Evolutionary conservation across 805 yeast species (phyloP), one percentile per base, ranked within the genome.

Genomic region (Metschnikowia corniflorae): DNA sequence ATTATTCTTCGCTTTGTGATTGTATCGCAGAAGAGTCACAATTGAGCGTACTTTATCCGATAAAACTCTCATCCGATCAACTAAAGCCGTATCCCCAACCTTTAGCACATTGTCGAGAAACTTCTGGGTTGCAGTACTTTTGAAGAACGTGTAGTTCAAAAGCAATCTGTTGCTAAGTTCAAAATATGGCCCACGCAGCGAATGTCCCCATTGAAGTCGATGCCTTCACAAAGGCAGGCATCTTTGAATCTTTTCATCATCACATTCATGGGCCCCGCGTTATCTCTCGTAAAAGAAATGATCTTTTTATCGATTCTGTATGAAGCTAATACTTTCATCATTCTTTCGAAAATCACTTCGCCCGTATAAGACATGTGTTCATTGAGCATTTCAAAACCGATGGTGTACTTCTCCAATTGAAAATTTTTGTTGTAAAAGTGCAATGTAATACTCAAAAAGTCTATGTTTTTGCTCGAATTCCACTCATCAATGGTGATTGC

Each of bases 161-260:
- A 26, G 17, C 23, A 12, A 13, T 31, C 35, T 7, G 24, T 24
- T 21, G 16, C 35, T 17, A 23, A 16, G 28, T 31, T 22, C 20
- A 31, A 31, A 16, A 31, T 9, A 15, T 31, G 35, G 22, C 35
- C 27, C 5, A 22, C 35, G 22, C 35, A 31, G 21, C 35, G 21
- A 31, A 31, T 16, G 24, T 31, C 35, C 15, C 35, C 35, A 23
- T 16, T 31, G 16, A 23, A 23, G 5, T 16, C 28, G 24, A 31
- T 16, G 24, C 22, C 22, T 5, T 15, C 16, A 2, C 13, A 7
- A 8, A 27, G 22, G 22, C 18, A 31, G 13, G 35, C 26, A 14
- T 31, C 35, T 16, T n/a, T 31, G 19, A 31, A 31, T 28, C n/a
- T 31, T 16, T 31, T 31, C 20, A 31, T 23, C 27, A 21, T 21